Evolutionary conservation across 768 basidiomycete genomes (phyloP).

Genomic region (Nevesoporus exiguus): DNA sequence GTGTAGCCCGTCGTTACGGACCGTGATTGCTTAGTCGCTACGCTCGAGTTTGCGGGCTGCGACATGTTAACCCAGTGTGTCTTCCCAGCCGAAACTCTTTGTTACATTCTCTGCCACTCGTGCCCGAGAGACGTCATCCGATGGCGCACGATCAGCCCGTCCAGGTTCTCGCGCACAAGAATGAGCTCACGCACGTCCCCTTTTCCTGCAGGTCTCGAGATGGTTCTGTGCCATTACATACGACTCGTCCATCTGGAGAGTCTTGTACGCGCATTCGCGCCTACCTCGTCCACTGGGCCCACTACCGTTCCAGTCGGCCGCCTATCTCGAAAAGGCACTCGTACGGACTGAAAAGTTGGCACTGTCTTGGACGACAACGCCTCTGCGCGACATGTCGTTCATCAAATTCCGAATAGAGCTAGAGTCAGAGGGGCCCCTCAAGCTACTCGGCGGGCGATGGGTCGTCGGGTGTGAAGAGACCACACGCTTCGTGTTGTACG

Average conservation of each 20-base stretch:
- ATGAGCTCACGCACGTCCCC: not conserved
- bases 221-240: not conserved
- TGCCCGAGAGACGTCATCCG: not conserved
- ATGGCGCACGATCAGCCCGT: not conserved
- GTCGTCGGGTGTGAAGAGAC: not conserved
- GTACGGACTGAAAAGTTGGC: not conserved
- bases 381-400: not conserved
- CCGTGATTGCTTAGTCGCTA: too few species aligned
- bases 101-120: not conserved
- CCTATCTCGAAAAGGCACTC: not conserved
- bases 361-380: not conserved
- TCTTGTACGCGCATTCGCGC: not conserved
- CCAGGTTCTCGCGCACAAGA: not conserved
- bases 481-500: not conserved
- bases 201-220: not conserved
- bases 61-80: not conserved
- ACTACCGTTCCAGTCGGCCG: not conserved
- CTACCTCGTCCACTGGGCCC: not conserved
- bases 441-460: slow-evolving; percentile 1
- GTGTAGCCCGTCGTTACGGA: too few species aligned
- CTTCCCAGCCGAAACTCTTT: not conserved
- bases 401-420: not conserved
- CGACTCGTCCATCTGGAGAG: not conserved
- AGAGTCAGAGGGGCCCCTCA: not conserved
- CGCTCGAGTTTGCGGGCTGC: too few species aligned